Conservation (phyloP, 108 stramenopile genomes). For the Phaeodactylum tricornutum region DNA sequence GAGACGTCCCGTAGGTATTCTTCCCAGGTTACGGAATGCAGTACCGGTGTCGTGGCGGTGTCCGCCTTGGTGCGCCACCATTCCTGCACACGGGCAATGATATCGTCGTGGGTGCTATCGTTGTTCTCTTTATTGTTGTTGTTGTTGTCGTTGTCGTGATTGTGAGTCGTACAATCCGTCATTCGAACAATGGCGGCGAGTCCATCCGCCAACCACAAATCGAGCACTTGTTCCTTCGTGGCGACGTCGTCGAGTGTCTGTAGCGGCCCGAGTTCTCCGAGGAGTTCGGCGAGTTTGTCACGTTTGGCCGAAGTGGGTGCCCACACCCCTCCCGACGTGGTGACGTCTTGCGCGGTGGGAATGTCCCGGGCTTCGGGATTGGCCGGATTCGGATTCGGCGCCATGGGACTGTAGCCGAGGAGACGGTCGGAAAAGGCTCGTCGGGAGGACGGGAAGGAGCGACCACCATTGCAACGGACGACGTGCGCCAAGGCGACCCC, state of each 20-base stretch:
- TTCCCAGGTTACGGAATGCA: constrained; percentile 11
- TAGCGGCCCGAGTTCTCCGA: constrained; percentile 35
- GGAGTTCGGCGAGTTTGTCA: constrained; percentile 67
- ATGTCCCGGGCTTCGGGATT: constrained; percentile 10
- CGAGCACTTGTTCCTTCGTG: constrained; percentile 44
- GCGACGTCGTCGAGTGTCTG: constrained; percentile 66
- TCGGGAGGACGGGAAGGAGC: not conserved
- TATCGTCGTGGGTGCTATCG: too few species aligned
- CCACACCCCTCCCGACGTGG: constrained; percentile 80
- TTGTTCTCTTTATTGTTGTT: too few species aligned
- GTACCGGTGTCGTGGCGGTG: not conserved
- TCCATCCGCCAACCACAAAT: constrained; percentile 78
- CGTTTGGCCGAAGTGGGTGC: constrained; percentile 79
- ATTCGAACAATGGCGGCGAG: constrained; percentile 36
- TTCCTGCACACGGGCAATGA: constrained; percentile 1
- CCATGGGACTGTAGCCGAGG: constrained; percentile 72
- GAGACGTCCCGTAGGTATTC: constrained; percentile 11
- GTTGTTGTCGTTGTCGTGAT: too few species aligned
- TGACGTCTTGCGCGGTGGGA: constrained; percentile 38
- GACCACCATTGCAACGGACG: not conserved
- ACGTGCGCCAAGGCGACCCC: not conserved
- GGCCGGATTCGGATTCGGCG: constrained; percentile 10
- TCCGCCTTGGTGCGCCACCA: constrained; percentile 15
- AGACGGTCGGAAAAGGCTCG: constrained; percentile 44
- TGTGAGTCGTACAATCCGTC: constrained; percentile 24